phyloP scores from a whole-genome alignment of 2,329 filamentous ascomycete genomes.

The Zasmidium citrigriseum region DNA sequence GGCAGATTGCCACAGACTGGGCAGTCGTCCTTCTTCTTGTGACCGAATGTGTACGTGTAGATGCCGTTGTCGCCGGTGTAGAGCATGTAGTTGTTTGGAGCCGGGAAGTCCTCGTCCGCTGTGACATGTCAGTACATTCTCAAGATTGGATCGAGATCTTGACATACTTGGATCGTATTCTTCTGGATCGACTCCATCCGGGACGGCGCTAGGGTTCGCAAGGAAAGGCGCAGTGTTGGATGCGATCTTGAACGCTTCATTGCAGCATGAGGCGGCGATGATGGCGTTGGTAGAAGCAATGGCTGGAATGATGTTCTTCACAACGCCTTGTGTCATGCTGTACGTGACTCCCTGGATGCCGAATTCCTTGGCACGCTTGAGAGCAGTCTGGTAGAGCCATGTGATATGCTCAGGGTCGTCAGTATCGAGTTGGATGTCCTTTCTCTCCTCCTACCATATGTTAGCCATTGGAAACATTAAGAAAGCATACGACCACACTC shows the following conservation, averaged over 20 bases:
- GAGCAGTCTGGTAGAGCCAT: conserved; percentile 90
- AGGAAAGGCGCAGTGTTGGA: conserved; percentile 79
- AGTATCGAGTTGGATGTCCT: conserved; percentile 82
- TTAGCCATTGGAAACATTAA: no score
- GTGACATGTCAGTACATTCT: background rate
- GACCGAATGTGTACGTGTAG: conserved; percentile 96
- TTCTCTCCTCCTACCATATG: conserved; percentile 49
- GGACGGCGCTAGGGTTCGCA: conserved; percentile 61
- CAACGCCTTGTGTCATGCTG: conserved; percentile 91
- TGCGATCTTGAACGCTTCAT: conserved; percentile 93
- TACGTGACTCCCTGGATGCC: conserved; percentile 92
- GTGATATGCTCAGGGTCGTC: conserved; percentile 95
- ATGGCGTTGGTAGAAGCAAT: conserved; percentile 98
- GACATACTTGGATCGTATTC: conserved; percentile 16
- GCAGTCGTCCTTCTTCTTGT: conserved; percentile 91
- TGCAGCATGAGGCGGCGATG: conserved; percentile 92
- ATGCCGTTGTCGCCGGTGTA: conserved; percentile 94
- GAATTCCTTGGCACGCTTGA: conserved; percentile 80
- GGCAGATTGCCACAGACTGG: conserved; percentile 88
- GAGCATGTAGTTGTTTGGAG: conserved; percentile 88
- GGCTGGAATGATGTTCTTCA: conserved; percentile 99
- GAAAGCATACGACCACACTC: no score
- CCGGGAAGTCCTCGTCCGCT: conserved; percentile 20
- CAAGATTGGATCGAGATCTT: no score
- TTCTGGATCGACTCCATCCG: conserved; percentile 22